A percentile compares a stretch with the other conserved stretches of the same genome.
These are phyloP conservation scores for Rhodamnia argentea DNA, from an alignment of 345 rosid species.

Conservation along the genomic window DNA sequence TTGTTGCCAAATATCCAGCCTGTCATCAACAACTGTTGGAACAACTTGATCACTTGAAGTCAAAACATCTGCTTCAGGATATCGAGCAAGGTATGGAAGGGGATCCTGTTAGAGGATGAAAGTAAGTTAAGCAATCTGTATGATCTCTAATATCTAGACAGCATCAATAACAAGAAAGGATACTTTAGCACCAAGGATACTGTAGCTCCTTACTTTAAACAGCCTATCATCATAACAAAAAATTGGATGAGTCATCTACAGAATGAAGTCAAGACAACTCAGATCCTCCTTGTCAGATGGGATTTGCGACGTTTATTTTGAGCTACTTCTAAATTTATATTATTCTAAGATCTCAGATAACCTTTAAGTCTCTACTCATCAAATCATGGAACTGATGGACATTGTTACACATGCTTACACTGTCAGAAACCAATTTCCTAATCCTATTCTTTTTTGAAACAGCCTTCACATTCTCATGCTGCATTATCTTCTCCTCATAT, in stretches of 20 bases:
- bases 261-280: neutral
- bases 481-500: neutral
- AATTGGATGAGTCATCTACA: neutral
- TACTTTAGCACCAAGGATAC: neutral
- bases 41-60: slow-evolving; percentile 94
- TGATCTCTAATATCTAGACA: neutral
- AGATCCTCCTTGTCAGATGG: neutral
- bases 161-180: neutral
- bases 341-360: neutral
- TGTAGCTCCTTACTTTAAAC: neutral
- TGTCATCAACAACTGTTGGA: slow-evolving; percentile 92
- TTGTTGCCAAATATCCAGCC: slow-evolving; percentile 92
- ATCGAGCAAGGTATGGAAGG: slow-evolving; percentile 87
- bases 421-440: neutral
- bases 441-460: neutral
- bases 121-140: slow-evolving; percentile 3
- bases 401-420: neutral
- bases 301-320: neutral
- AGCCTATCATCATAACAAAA: neutral
- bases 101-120: slow-evolving; percentile 56
- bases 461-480: neutral
- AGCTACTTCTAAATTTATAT: neutral
- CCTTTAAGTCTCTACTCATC: neutral
- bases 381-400: neutral
- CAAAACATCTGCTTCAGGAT: slow-evolving; percentile 90